Evolutionary conservation across 495 filamentous ascomycete species (phyloP).

Genomic region (Clavariopsis aquatica): DNA sequence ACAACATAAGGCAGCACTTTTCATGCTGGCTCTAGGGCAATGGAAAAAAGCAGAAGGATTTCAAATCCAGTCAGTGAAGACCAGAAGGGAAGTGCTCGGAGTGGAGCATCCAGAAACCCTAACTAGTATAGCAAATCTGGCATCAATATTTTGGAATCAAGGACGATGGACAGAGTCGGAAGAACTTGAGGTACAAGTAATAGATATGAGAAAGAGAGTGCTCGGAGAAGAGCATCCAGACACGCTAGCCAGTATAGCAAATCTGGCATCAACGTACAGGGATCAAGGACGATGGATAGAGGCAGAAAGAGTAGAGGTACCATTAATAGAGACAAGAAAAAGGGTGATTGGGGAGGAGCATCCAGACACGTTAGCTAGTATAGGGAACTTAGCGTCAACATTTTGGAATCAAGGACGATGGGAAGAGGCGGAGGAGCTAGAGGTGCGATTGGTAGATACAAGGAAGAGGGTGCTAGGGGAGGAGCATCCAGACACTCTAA

Average conservation of each 20-base stretch:
- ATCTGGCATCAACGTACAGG: background rate
- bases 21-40: background rate
- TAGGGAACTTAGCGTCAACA: too few species aligned
- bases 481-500: too few species aligned
- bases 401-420: too few species aligned
- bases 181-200: background rate
- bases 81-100: background rate
- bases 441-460: too few species aligned
- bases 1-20: background rate
- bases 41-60: background rate
- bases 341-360: too few species aligned
- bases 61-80: background rate
- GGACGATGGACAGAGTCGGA: background rate
- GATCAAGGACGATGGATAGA: conserved; percentile 1
- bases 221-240: conserved; percentile 6
- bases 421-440: too few species aligned
- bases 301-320: too few species aligned
- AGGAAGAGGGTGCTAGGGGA: too few species aligned
- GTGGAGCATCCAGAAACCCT: background rate
- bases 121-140: background rate
- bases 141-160: background rate
- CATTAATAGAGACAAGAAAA: too few species aligned
- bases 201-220: background rate
- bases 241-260: conserved; percentile 5
- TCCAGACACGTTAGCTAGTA: too few species aligned